A percentile compares a stretch with the other conserved stretches of the same genome.
Evolutionary conservation across 1,284 basidiomycete species (phyloP).

Genomic region (Laetiporus sulphureus): DNA sequence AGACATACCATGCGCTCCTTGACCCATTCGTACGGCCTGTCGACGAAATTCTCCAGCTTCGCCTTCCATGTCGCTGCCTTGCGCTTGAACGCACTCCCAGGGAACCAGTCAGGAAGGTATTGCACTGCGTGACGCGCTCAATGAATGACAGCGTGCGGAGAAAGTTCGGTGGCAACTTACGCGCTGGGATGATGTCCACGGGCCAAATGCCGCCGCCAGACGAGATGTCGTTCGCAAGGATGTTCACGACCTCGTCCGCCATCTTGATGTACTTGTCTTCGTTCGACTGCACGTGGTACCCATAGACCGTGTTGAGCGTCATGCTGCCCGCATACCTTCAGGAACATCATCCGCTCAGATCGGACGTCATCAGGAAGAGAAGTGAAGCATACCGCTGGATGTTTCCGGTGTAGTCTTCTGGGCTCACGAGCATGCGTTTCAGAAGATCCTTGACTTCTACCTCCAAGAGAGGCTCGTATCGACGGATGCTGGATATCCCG

Average conservation of each 20-base stretch:
- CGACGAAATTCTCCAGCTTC: constrained; percentile 60
- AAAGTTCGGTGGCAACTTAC: constrained; percentile 9
- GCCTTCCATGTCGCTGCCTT: constrained; percentile 59
- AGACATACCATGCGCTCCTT: constrained; percentile 41
- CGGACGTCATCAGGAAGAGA: background rate
- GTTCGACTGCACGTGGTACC: constrained; percentile 45
- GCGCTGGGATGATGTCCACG: constrained; percentile 51
- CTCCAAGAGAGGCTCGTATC: constrained; percentile 53
- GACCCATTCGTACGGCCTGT: constrained; percentile 54
- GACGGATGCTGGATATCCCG: constrained; percentile 40
- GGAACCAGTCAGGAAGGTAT: constrained; percentile 28
- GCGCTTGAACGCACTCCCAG: constrained; percentile 29
- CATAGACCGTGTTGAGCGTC: constrained; percentile 58
- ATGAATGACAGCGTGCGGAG: background rate
- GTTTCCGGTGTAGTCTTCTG: constrained; percentile 25
- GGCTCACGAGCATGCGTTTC: constrained; percentile 23
- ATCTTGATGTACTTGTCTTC: constrained; percentile 51
- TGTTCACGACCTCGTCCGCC: constrained; percentile 53
- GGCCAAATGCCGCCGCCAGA: constrained; percentile 63
- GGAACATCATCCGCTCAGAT: background rate
- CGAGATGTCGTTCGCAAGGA: constrained; percentile 56
- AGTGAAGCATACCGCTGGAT: constrained; percentile 18
- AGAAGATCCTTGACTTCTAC: constrained; percentile 36
- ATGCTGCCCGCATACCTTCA: constrained; percentile 51
- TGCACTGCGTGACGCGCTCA: constrained; percentile 23